Evolutionary conservation across 352 stramenopile genomes (phyloP).

Genomic region (Phytophthora idaei): DNA sequence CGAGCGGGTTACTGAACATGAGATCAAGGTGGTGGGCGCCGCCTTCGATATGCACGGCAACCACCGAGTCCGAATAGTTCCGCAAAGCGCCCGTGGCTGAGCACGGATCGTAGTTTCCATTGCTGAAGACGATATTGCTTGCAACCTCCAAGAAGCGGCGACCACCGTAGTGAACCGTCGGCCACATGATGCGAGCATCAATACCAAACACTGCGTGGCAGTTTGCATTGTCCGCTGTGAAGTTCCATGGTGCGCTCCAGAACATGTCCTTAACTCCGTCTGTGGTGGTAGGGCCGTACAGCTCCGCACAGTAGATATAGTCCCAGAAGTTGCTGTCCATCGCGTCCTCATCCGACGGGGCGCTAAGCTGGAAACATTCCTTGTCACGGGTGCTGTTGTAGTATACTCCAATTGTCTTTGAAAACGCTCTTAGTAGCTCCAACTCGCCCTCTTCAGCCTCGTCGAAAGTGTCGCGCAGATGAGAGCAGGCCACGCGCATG

Average conservation of each 20-base stretch:
- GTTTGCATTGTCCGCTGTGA: slow-evolving; percentile 57
- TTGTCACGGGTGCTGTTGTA: slow-evolving; percentile 75
- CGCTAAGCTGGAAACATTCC: slow-evolving; percentile 55
- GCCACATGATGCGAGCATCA: slow-evolving; percentile 63
- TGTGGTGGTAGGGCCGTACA: slow-evolving; percentile 61
- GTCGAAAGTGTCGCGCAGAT: slow-evolving; percentile 50
- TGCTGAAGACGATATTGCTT: slow-evolving; percentile 96
- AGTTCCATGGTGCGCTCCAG: slow-evolving; percentile 71
- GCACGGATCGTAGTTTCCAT: slow-evolving; percentile 95
- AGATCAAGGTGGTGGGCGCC: slow-evolving; percentile 92
- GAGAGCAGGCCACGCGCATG: slow-evolving; percentile 84
- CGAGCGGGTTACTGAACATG: slow-evolving; percentile 89
- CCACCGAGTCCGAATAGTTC: slow-evolving; percentile 69
- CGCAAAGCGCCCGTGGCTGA: slow-evolving; percentile 86
- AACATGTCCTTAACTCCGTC: slow-evolving; percentile 90
- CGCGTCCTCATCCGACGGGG: slow-evolving; percentile 57
- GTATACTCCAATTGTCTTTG: slow-evolving; percentile 67
- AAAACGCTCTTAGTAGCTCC: slow-evolving; percentile 56
- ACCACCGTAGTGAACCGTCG: slow-evolving; percentile 71
- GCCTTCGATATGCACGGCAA: slow-evolving; percentile 69
- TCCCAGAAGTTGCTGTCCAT: slow-evolving; percentile 72
- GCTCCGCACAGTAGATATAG: slow-evolving; percentile 80
- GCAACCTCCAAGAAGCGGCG: slow-evolving; percentile 47
- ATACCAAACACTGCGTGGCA: slow-evolving; percentile 73
- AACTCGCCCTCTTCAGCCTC: slow-evolving; percentile 24